Evolutionary conservation across 805 yeast species (phyloP), one percentile per base, ranked within the genome.

Genomic region (Ogataea polymorpha): DNA sequence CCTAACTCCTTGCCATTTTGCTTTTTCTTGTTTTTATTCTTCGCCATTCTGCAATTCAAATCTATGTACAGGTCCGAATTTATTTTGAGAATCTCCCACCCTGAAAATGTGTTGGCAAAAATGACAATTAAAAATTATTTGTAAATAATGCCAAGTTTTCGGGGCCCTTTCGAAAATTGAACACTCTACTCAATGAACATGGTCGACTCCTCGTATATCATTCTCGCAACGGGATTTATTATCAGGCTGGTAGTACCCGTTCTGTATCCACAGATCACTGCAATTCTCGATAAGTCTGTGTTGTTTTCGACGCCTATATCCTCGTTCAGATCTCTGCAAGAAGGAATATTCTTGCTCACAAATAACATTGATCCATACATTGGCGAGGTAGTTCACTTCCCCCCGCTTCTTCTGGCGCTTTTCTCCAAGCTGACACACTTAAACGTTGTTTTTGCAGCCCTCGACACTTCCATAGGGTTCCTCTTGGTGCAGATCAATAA

Each of bases 301-400:
- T 79, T 83, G 48, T 67, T 85, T 34, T 71, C 89, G 14, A 85
- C 96, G 0, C 88, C 95, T 0, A 67, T 85, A 4, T 74, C 84
- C 41, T 82, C 93, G 26, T 84, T 72, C 62, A 72, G 78, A 53
- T 69, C 78, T 28, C 57, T 86, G 30, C 62, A 70, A 50, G 95
- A 85, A 57, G 90, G 90, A 10, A 65, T 85, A 9, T 86, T 74
- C 50, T 70, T 86, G 37, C 63, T 77, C 41, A 59, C 68, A 3
- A 74, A 80, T 51, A 71, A 70, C 15, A 67, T 84, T 37, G 72
- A 80, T 34, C 79, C 88, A 7, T 91, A 88, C 55, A 46, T 48
- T 46, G 96, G 97, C 8, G 95, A 95, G 17, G 79, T 89, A 13
- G 82, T 83, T 25, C 91, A 88, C 61, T 96, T 88, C 52, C 80